Percentiles rank a stretch among this genome's conserved stretches.
Evolutionary conservation across 2,329 filamentous ascomycete genomes (phyloP).

Genomic region (Dendrostoma leiphaemia): DNA sequence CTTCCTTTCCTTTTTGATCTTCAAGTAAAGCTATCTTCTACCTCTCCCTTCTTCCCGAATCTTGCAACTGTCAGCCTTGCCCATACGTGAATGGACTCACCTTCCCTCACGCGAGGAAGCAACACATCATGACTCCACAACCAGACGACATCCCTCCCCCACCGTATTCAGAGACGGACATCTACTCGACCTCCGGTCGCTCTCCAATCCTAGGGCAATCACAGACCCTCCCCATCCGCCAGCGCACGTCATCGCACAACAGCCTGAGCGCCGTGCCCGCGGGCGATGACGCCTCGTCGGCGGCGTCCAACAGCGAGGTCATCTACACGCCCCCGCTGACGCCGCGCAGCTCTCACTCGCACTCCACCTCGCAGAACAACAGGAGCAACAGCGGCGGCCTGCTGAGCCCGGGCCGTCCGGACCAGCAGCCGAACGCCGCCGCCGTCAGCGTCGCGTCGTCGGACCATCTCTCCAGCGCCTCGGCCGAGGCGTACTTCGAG

Average conservation of each 20-base stretch:
- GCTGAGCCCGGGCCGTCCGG: slow-evolving; percentile 3
- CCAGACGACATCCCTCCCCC: slow-evolving; percentile 45
- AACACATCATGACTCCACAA: slow-evolving; percentile 27
- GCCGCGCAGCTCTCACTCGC: slow-evolving; percentile 33
- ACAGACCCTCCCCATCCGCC: slow-evolving; percentile 24
- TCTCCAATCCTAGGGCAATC: slow-evolving; percentile 20
- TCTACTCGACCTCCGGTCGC: slow-evolving; percentile 42
- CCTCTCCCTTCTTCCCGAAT: neutral
- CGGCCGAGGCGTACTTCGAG: slow-evolving; percentile 46
- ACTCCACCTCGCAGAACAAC: neutral
- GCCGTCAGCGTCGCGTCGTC: slow-evolving; percentile 23
- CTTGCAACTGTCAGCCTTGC: neutral
- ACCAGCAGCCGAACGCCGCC: slow-evolving; percentile 24
- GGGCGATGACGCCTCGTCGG: slow-evolving; percentile 31
- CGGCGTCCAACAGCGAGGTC: slow-evolving; percentile 41
- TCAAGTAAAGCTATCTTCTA: neutral
- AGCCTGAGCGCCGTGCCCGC: slow-evolving; percentile 35
- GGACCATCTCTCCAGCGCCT: slow-evolving; percentile 27
- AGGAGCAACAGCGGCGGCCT: slow-evolving; percentile 8
- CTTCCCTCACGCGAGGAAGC: neutral
- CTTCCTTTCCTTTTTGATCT: neutral
- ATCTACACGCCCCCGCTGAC: slow-evolving; percentile 53
- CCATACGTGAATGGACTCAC: too few species aligned
- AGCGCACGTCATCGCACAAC: slow-evolving; percentile 23
- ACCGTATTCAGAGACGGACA: slow-evolving; percentile 57